Conservation (phyloP, 2,329 filamentous ascomycete species). For the Fusarium bulbicola region DNA sequence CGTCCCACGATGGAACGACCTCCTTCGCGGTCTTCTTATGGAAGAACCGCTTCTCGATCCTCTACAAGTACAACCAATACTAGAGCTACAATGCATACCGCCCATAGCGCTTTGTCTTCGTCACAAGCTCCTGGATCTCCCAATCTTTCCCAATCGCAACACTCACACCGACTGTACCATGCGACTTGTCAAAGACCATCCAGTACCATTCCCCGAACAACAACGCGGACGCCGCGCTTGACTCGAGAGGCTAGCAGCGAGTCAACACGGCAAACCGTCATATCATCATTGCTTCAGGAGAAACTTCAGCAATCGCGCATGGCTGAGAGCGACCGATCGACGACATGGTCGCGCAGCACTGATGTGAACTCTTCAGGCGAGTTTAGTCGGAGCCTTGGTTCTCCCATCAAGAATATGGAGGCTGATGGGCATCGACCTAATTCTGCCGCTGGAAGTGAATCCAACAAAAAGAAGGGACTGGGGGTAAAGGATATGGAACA, state of each 20-base stretch:
- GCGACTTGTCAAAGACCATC: constrained; percentile 48
- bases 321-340: constrained; percentile 56
- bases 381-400: constrained; percentile 49
- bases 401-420: constrained; percentile 50
- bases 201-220: constrained; percentile 47
- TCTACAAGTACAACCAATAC: constrained; percentile 56
- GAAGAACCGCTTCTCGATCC: constrained; percentile 57
- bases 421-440: constrained; percentile 52
- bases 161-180: constrained; percentile 54
- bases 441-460: constrained; percentile 54
- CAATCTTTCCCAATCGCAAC: constrained; percentile 47
- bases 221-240: constrained; percentile 53
- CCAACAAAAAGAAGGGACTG: constrained; percentile 62
- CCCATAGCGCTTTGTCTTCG: constrained; percentile 54
- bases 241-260: constrained; percentile 56
- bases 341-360: constrained; percentile 47
- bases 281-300: constrained; percentile 65
- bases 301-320: constrained; percentile 62
- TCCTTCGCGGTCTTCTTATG: constrained; percentile 45
- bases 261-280: constrained; percentile 49
- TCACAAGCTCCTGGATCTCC: constrained; percentile 52
- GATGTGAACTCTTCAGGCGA: constrained; percentile 53
- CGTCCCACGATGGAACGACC: constrained; percentile 44
- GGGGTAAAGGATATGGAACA: constrained; percentile 75
- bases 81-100: constrained; percentile 52